Base-by-base conservation (phyloP, 768 basidiomycete species). In the Amyloporia xantha region DNA sequence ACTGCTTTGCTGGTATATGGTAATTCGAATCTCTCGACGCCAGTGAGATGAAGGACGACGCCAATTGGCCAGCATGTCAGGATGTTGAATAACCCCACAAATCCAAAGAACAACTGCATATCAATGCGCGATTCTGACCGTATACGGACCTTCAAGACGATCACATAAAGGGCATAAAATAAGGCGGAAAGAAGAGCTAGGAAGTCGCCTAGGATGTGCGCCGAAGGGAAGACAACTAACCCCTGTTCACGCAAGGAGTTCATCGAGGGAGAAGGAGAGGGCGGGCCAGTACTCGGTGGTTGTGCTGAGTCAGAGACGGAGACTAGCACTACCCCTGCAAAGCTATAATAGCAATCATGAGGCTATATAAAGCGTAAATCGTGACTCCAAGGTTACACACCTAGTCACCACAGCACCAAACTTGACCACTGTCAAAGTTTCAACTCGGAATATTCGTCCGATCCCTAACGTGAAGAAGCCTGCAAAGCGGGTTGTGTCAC, bases 81-180 rank as follows among this genome's bases (percentile, higher is more conserved):
- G 60, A 91, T 79, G 63, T 89, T 95, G 71, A 89, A 90, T 12
- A 91, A 68, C 9, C 93, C 91, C 23, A 95, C 91, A 55, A 90
- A 95, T 20, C 94, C 94, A 59, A 96, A 93, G 71, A 96, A 94
- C 24, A 94, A 73, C 54, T 91, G 87, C 92, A 94, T 93, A 63
- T 94, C 83, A 56, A 93, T 78, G 47, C 91, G 77, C 4, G 86
- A 85, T 60, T 94, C 91, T 28, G 76, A 74, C 38, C 77, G 79
- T 45, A 96, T 86, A 48, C 81, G 80, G 39, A 93, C 86, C 66
- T 97, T 98, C 59, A 98, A 76, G 42, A 95, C 73, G 54, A 86
- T 84, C 38, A 93, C 83, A 66, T 98, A 98, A 40, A 86, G 64
- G 0, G 92, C 87, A 63, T 96, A 97, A 63, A 87, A 86, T 4